Conservation (phyloP, 495 filamentous ascomycete species). For the Penicillium waksmanii region DNA sequence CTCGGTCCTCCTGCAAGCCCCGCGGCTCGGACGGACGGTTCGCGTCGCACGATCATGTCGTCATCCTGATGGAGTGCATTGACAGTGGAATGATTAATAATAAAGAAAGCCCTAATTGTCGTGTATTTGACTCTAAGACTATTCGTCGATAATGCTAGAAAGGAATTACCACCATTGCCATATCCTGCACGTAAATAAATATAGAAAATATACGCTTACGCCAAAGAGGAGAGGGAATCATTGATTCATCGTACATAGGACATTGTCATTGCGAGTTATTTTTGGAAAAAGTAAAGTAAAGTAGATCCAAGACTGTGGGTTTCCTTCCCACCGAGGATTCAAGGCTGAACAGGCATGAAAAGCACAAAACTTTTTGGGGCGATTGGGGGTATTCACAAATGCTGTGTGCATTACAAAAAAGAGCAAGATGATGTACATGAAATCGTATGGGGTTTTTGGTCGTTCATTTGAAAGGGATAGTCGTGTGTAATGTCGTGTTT, state of each 20-base stretch:
- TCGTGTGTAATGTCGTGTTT: neutral
- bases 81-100: no score
- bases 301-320: neutral
- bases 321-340: neutral
- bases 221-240: no score
- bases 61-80: neutral
- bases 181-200: no score
- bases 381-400: slow-evolving; percentile 44
- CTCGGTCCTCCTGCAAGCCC: neutral
- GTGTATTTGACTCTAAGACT: no score
- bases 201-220: no score
- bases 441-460: slow-evolving; percentile 24
- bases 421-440: slow-evolving; percentile 39
- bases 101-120: no score
- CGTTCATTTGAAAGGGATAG: slow-evolving; percentile 9
- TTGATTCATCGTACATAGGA: slow-evolving; percentile 13
- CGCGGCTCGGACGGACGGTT: neutral
- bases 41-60: neutral
- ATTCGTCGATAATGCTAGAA: no score
- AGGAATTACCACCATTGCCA: no score
- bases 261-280: slow-evolving; percentile 18
- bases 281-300: neutral
- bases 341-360: slow-evolving; percentile 19
- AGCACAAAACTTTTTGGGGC: slow-evolving; percentile 34
- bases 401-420: slow-evolving; percentile 30